Evolutionary conservation across 2,329 filamentous ascomycete species (phyloP).

Genomic region (Phaeosphaeriaceae sp.): DNA sequence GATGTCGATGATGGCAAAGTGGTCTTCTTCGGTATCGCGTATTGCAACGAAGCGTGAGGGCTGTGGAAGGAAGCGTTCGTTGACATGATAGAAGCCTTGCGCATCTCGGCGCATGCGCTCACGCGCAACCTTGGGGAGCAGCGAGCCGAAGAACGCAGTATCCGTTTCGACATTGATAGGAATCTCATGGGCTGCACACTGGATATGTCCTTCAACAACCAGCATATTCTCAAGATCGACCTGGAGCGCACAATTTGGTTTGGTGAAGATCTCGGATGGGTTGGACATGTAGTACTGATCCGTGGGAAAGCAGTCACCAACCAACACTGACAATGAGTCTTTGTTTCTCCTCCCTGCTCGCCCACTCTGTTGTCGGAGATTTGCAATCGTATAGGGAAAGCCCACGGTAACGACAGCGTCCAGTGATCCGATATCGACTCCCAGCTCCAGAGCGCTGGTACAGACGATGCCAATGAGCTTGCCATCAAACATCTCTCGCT

Average conservation of each 20-base stretch:
- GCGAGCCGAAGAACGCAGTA: constrained; percentile 76
- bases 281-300: constrained; percentile 99
- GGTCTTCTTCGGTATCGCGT: constrained; percentile 86
- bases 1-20: constrained; percentile 91
- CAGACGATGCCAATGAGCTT: constrained; percentile 92
- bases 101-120: constrained; percentile 77
- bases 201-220: constrained; percentile 89
- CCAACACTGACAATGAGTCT: constrained; percentile 87
- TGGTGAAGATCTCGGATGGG: constrained; percentile 90
- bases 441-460: constrained; percentile 90
- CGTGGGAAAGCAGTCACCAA: constrained; percentile 87
- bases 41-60: constrained; percentile 87
- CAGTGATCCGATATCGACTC: constrained; percentile 91
- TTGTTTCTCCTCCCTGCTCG: constrained; percentile 90
- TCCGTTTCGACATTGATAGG: constrained; percentile 84
- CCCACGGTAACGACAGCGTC: constrained; percentile 94
- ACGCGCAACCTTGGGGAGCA: constrained; percentile 72
- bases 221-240: constrained; percentile 93
- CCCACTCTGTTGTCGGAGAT: constrained; percentile 92
- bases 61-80: constrained; percentile 83
- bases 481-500: constrained; percentile 96
- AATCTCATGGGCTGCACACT: constrained; percentile 95
- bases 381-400: constrained; percentile 95
- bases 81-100: constrained; percentile 86
- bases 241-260: constrained; percentile 86